Evolutionary conservation across 2,329 filamentous ascomycete species (phyloP), one percentile per base, ranked within the genome.

Genomic region (Stemphylium vesicarium): DNA sequence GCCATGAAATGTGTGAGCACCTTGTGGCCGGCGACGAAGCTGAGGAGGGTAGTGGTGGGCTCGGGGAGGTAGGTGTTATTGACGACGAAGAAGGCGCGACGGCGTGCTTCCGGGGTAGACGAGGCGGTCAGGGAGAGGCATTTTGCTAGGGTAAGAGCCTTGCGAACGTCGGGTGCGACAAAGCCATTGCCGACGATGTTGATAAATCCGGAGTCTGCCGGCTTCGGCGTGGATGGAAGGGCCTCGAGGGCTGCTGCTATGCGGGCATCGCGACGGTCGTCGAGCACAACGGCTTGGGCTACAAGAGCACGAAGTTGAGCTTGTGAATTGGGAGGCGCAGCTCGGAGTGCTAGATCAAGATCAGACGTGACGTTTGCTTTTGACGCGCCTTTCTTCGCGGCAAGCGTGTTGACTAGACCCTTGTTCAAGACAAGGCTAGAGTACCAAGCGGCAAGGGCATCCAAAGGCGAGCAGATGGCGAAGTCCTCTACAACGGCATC

Each of bases 391-490:
- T 82, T 80, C 54, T 83, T 82, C 12, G 78, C 77, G 37, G 84
- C 82, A 31, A 96, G 80, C 32, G 84, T 87, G 13, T 81, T 80
- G 11, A 86, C 80, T 24, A 97, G 82, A 2, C 86, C 87, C 53
- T 84, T 83, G 65, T 92, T 90, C 33, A 96, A 78, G 11, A 85
- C 81, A 50, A 88, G 82, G 60, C 86, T 91, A 0, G 93, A 96
- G 80, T 88, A 95, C 93, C 93, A 97, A 2, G 93, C 91, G 6
- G 93, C 91, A 46, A 97, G 85, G 11, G 92, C 92, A 74, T 97
- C 94, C 62, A 97, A 84, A 0, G 93, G 91, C 15, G 91, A 95
- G 47, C 90, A 86, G 56, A 97, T 90, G 2, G 92, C 88, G 47
- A 86, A 85, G 68, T 97, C 94, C 55, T 95, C 90, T 3, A 95